phyloP scores from a whole-genome alignment of 1,139 yeast species.

The Taphrina sp. region DNA sequence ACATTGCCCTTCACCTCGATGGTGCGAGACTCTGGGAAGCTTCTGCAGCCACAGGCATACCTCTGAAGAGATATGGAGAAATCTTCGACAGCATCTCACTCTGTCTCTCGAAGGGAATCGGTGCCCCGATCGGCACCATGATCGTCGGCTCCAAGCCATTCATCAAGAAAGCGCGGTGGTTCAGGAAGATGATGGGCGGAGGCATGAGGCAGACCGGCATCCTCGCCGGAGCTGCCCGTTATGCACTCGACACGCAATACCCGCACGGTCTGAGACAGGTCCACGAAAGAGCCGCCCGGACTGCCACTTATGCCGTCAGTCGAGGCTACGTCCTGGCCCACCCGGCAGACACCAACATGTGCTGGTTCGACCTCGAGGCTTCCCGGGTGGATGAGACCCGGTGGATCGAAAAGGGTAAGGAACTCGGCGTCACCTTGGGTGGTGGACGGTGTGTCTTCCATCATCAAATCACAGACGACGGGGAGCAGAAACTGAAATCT shows the following conservation, averaged over 20 bases:
- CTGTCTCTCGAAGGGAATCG: conserved; percentile 85
- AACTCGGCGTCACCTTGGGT: conserved; percentile 64
- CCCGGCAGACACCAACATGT: conserved; percentile 86
- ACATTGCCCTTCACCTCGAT: conserved; percentile 74
- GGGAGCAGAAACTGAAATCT: conserved; percentile 9
- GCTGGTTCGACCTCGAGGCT: conserved; percentile 65
- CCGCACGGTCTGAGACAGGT: conserved; percentile 55
- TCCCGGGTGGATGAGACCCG: conserved; percentile 61
- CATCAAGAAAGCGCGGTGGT: conserved; percentile 75
- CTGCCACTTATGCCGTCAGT: conserved; percentile 61
- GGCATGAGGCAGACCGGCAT: conserved; percentile 90
- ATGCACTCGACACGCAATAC: conserved; percentile 75
- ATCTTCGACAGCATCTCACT: conserved; percentile 84
- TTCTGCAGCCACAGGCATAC: conserved; percentile 66
- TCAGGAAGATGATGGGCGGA: conserved; percentile 92
- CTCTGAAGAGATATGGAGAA: conserved; percentile 69
- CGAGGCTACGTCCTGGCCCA: conserved; percentile 58
- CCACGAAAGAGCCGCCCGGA: conserved; percentile 65
- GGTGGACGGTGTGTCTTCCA: conserved; percentile 80
- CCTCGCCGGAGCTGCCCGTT: conserved; percentile 74
- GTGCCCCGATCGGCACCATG: conserved; percentile 92
- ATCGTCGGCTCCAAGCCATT: conserved; percentile 66
- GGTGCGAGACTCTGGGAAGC: conserved; percentile 98
- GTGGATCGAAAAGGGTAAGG: conserved; percentile 57
- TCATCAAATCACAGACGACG: conserved; percentile 55